Evolutionary conservation across 768 basidiomycete genomes (phyloP).

Genomic region (Leccinellum albellum): DNA sequence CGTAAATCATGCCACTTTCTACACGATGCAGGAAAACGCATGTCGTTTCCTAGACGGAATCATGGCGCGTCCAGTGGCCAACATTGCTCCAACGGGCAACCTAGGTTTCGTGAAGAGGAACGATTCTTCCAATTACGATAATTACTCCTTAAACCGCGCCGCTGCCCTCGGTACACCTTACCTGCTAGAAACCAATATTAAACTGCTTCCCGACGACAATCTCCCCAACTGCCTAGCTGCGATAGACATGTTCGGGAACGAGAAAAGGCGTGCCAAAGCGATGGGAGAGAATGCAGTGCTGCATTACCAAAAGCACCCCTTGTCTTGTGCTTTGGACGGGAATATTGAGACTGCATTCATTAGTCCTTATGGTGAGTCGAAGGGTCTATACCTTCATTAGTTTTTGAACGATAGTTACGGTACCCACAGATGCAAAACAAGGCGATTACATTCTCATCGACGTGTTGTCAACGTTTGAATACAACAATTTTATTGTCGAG

Average conservation of each 20-base stretch:
- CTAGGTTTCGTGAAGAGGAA: slow-evolving; percentile 10
- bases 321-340: slow-evolving; percentile 57
- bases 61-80: slow-evolving; percentile 1
- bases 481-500: slow-evolving; percentile 21
- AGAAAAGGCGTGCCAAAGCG: slow-evolving; percentile 30
- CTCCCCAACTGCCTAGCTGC: slow-evolving; percentile 25
- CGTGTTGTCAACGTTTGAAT: slow-evolving; percentile 27
- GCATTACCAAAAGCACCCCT: slow-evolving; percentile 43
- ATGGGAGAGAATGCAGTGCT: slow-evolving; percentile 34
- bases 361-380: slow-evolving; percentile 43
- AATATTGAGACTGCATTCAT: slow-evolving; percentile 46
- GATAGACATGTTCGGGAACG: slow-evolving; percentile 41
- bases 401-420: slow-evolving; percentile 12
- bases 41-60: slow-evolving; percentile 41
- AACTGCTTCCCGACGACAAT: slow-evolving; percentile 35
- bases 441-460: slow-evolving; percentile 42
- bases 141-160: slow-evolving; percentile 25
- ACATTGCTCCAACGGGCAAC: not conserved
- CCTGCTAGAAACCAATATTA: slow-evolving; percentile 51
- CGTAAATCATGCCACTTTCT: not conserved
- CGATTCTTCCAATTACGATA: not conserved
- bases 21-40: slow-evolving; percentile 40
- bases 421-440: slow-evolving; percentile 15
- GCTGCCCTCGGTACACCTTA: slow-evolving; percentile 46
- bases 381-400: not conserved